Base-by-base conservation (phyloP, 75 land plant species). In the Isoetes taiwanensis region DNA sequence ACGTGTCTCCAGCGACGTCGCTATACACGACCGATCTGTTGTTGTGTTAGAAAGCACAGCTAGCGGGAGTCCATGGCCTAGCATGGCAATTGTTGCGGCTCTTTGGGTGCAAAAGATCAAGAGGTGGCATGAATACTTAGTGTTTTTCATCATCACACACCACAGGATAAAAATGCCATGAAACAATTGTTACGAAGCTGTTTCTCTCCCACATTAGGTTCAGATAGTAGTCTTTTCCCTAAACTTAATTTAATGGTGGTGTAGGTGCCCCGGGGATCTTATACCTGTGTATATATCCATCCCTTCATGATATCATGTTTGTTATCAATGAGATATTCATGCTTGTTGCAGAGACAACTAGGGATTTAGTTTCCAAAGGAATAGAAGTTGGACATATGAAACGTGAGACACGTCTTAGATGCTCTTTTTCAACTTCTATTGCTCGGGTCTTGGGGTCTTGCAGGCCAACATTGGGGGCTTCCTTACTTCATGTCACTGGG, bases 261-360 rank as follows among this genome's bases (percentile, higher is more conserved):
- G 82, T 91, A 3, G 88, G 95, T 34, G 80, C 82, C 20, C 91
- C 97, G 12, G 97, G 97, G 11, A 78, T 91, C 20, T 72, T 91
- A 10, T 91, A 83, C 56, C 72, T 91, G 21, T 74, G 85, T 1
- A 67, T 75, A 0, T 79, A 74, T 34, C 60, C 80, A 26, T 64
- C 68, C 5, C 68, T 81, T 12, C 80, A 74, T 61, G 85, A 86
- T 57, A 68, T 78, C 26, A 60, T 73, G 76, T 75, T 86, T 33
- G 64, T 83, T 14, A 69, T 77, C 12, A 78, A 79, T 52, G 85
- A 83, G 41, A 83, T 88, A 54, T 68, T 91, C 6, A 62, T 79
- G 17, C 74, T 91, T 31, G 64, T 91, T 48, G 78, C 77, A 61
- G 64, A 58, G 16, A 65, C 85, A 19, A 85, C 77, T 30, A 72